Evolutionary conservation across 2,329 filamentous ascomycete genomes (phyloP), one percentile per base, ranked within the genome.

Genomic region (Talaromyces sp.): DNA sequence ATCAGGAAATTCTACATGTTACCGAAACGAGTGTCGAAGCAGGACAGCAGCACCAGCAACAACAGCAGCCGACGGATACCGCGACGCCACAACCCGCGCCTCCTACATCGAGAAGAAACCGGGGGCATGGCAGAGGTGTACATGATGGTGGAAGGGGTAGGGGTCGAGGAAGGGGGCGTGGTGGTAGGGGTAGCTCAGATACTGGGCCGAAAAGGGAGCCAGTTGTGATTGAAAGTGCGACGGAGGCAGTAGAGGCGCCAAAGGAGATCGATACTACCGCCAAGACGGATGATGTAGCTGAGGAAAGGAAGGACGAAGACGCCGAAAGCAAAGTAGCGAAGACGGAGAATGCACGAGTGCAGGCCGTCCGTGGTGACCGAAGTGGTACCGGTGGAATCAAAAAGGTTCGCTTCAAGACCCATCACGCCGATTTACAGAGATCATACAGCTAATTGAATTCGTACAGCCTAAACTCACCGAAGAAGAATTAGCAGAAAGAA

Each of bases 381-480:
- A 84, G 82, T 68, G 78, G 79, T 11, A 86, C 85, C 0, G 85
- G 85, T 8, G 84, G 84, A 0, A 67, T 83, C 2, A 80, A 80
- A 59, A 82, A 81, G 76, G 80, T 81, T 68, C 56, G 62, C 62
- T 41, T n/a, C 45, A 33, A 22, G 25, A 52, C 19, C 4, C 19
- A 31, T 49, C 19, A 19, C 13, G 2, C 13, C n/a, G 1, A 37
- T 22, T 37, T 7, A n/a, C n/a, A 39, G 10, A 6, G 11, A 19
- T 7, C 7, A 37, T 8, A 3, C 27, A 58, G 37, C 69, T 74
- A 65, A 81, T 74, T 63, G 37, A 65, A 66, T 39, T 31, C 27
- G 27, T 31, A 31, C 76, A 86, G 75, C 84, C 85, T 3, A 88
- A 88, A 75, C 82, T 90, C 52, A 89, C 87, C 1, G 87, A 90